These are phyloP conservation scores for Termitomyces sp. DNA, from an alignment of 768 basidiomycete genomes.

Conservation along the genomic window DNA sequence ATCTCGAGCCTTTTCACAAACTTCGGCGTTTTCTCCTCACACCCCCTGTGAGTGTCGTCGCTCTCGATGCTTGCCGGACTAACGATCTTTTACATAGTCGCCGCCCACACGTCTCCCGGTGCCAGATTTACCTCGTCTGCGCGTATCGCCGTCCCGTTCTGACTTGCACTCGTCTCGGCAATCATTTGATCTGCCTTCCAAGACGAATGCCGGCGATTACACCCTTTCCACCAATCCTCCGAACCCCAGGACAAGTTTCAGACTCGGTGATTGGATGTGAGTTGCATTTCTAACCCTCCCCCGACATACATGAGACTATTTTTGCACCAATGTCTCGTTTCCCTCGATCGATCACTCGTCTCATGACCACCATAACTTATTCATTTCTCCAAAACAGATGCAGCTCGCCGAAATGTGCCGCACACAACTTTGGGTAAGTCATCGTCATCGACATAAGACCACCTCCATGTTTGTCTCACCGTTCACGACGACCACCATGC, in stretches of 20 bases:
- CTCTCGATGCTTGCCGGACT: constrained; percentile 10
- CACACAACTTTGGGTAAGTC: constrained; percentile 80
- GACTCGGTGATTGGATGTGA: constrained; percentile 75
- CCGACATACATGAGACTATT: constrained; percentile 8
- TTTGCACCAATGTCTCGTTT: constrained; percentile 18
- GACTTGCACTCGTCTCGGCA: constrained; percentile 17
- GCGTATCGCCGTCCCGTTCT: constrained; percentile 8
- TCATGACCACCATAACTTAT: constrained; percentile 9
- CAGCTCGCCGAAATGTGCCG: constrained; percentile 60
- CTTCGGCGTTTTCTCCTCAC: constrained; percentile 36
- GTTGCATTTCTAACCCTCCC: constrained; percentile 21
- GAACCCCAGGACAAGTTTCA: constrained; percentile 60
- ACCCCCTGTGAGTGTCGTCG: constrained; percentile 10
- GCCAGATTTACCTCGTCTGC: constrained; percentile 4
- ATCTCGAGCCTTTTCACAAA: constrained; percentile 57
- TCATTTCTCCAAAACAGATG: constrained; percentile 42
- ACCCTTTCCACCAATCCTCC: constrained; percentile 67
- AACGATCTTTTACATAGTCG: constrained; percentile 14
- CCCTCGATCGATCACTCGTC: constrained; percentile 9
- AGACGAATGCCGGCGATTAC: constrained; percentile 31
- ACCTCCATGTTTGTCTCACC: constrained; percentile 6
- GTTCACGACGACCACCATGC: constrained; percentile 21
- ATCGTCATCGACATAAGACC: not conserved
- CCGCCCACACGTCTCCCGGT: constrained; percentile 13
- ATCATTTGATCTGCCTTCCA: constrained; percentile 12